Percentiles rank a stretch among this genome's conserved stretches.
Conservation (phyloP, 2,329 filamentous ascomycete species). For the Fusarium gaditjirri region DNA sequence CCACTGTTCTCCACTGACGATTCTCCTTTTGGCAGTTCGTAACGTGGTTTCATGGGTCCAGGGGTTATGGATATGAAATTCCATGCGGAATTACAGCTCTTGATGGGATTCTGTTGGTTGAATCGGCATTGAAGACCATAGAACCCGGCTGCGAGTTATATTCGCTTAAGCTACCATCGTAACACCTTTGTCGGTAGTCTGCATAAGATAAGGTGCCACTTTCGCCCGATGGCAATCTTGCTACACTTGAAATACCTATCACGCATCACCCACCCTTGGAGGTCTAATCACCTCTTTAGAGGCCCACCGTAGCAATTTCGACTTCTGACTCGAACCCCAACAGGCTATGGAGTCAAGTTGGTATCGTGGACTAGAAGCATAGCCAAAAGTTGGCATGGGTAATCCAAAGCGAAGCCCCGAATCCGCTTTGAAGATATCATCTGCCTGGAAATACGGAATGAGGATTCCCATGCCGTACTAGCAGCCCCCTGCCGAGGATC, state of each 20-base stretch:
- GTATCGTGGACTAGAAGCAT: not conserved
- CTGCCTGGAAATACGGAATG: not conserved
- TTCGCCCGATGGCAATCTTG: not conserved
- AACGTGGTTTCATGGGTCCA: fast-evolving
- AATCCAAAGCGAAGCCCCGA: not conserved
- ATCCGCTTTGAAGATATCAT: not conserved
- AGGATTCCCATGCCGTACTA: not conserved
- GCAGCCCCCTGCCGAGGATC: too few relatives aligned
- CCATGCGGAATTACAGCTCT: fast-evolving
- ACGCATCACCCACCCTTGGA: not conserved
- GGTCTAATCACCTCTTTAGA: not conserved
- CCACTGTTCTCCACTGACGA: not conserved
- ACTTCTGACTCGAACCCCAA: not conserved
- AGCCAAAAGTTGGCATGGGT: fast-evolving
- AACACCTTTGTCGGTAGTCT: too few relatives aligned
- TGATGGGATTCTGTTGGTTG: not conserved
- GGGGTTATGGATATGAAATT: fast-evolving
- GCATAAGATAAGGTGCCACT: not conserved
- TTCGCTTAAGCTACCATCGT: not conserved
- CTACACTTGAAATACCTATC: not conserved
- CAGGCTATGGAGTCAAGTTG: too few relatives aligned
- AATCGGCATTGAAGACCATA: too few relatives aligned
- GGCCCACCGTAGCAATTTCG: too few relatives aligned
- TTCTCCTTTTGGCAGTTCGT: too few relatives aligned
- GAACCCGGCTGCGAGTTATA: too few relatives aligned